phyloP scores from a whole-genome alignment of 345 rosid species.

The Pistacia atlantica region DNA sequence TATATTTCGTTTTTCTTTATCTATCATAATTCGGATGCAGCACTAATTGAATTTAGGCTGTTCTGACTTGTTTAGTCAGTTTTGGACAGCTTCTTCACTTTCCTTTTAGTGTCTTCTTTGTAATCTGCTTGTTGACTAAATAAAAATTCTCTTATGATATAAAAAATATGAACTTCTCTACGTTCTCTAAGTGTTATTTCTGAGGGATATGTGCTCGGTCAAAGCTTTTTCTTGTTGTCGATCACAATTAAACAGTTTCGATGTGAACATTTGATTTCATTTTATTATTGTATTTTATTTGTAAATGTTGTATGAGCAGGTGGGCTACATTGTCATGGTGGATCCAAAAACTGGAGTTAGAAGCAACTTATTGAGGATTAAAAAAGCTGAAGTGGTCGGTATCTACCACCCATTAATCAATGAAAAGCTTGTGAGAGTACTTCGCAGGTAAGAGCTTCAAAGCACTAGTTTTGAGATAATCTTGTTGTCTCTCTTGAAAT shows the following conservation, averaged over 20 bases:
- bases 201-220: not conserved
- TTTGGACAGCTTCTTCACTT: no score
- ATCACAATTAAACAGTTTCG: not conserved
- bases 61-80: no score
- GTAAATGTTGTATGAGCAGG: constrained; percentile 49
- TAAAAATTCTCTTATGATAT: no score
- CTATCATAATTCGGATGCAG: not conserved
- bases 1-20: no score
- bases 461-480: not conserved
- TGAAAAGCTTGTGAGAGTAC: constrained; percentile 50
- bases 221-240: not conserved
- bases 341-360: constrained; percentile 64
- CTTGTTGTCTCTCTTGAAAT: no score
- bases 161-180: not conserved
- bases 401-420: constrained; percentile 75
- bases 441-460: constrained; percentile 56
- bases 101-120: not conserved
- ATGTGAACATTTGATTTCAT: not conserved
- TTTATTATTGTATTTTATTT: not conserved
- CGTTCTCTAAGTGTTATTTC: not conserved
- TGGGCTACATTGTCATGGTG: constrained; percentile 87
- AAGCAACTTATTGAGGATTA: constrained; percentile 68
- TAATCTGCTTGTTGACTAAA: no score
- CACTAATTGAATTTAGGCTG: not conserved
- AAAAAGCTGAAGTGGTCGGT: constrained; percentile 77